Conservation (phyloP, 768 basidiomycete genomes). For the Pulveroboletus sp. region DNA sequence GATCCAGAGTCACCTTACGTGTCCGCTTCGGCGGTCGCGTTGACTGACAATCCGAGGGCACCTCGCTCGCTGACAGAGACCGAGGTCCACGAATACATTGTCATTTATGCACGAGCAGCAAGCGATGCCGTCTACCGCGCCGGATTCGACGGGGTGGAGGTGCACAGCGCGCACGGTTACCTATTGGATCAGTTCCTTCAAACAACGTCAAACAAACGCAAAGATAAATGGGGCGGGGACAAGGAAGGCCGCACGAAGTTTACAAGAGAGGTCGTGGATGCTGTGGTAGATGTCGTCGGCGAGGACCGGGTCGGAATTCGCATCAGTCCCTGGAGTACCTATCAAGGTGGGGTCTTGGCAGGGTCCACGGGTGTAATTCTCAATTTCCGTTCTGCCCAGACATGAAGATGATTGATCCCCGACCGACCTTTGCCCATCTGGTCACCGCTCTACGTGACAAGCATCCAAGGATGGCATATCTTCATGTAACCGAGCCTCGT, state of each 20-base stretch:
- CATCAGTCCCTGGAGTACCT: not conserved
- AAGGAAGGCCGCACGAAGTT: not conserved
- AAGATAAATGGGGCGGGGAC: not conserved
- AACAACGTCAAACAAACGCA: not conserved
- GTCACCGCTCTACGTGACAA: not conserved
- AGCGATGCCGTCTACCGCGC: not conserved
- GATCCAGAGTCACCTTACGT: not conserved
- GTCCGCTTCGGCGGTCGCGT: not conserved
- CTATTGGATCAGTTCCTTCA: not conserved
- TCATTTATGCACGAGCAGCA: not conserved
- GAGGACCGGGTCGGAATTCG: not conserved
- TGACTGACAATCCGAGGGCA: not conserved
- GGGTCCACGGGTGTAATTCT: not conserved
- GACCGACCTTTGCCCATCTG: not conserved
- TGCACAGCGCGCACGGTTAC: not conserved
- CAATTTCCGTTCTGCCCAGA: not conserved
- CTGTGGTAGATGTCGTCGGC: not conserved
- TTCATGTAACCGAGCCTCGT: not conserved
- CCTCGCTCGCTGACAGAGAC: not conserved
- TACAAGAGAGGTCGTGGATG: not conserved
- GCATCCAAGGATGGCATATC: not conserved
- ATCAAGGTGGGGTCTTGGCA: not conserved
- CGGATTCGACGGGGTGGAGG: not conserved
- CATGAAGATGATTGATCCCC: not conserved
- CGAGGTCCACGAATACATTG: not conserved